Evolutionary conservation across 306 rosid species (phyloP), one percentile per base, ranked within the genome.

Genomic region (Medicago lupulina): DNA sequence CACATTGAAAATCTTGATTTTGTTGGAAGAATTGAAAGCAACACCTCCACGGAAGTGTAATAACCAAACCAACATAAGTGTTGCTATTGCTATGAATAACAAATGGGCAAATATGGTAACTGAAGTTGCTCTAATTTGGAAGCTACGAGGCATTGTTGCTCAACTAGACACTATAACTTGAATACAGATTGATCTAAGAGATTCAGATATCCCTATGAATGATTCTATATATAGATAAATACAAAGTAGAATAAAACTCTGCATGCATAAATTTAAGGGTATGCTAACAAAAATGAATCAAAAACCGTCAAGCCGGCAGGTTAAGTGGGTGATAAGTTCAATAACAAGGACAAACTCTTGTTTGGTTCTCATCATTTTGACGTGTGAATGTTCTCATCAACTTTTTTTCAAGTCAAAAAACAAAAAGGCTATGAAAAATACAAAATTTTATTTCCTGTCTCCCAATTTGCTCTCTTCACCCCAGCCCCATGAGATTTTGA

Each of bases 1-100:
- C 41, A 88, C 98, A 66, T 93, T 88, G 38, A 93, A 70, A 64
- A 89, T 83, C 86, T 88, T 88, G 41, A 4, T 1, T 59, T 74
- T 79, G 67, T 80, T 72, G 17, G 40, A 19, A 38, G 97, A 89
- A 36, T 36, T 80, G 83, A 91, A 85, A 65, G 97, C 89, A 57
- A 89, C 55, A 79, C 98, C 97, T 34, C 64, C 85, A 6, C 87
- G 83, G 51, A 91, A 87, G 39, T 79, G 86, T 5, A 93, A 78
- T 61, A 88, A 68, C 92, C 93, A 89, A 76, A 89, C 76, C 9
- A 88, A 74, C 57, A 91, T 25, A 46, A 93, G 90, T 10, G 85
- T 87, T 3, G 84, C 41, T 41, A 89, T 78, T 14, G 88, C 91
- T 54, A 89, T 84, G 75, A 87, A 86, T 17, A 85, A 61, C 84